Percentiles rank a stretch among this genome's conserved stretches.
These are phyloP conservation scores for Lactifluus pinguis DNA, from an alignment of 768 basidiomycete species.

Conservation along the genomic window DNA sequence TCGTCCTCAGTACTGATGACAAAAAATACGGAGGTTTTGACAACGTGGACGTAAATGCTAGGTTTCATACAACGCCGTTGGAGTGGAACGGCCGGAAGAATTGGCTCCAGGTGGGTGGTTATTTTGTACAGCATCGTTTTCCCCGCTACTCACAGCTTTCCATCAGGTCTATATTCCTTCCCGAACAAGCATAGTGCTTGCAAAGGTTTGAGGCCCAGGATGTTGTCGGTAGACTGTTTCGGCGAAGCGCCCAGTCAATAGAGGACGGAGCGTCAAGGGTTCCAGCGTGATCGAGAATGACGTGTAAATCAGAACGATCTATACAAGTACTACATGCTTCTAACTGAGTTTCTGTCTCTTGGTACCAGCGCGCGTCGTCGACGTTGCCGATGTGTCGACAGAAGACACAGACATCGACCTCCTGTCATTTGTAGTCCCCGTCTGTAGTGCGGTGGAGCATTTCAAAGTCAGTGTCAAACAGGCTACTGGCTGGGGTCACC, in stretches of 20 bases:
- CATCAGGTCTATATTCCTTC: slow-evolving; percentile 61
- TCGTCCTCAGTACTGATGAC: slow-evolving; percentile 80
- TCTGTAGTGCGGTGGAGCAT: neutral
- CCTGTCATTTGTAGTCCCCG: slow-evolving; percentile 27
- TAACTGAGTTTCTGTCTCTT: slow-evolving; percentile 19
- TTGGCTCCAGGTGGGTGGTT: slow-evolving; percentile 60
- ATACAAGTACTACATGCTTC: slow-evolving; percentile 7
- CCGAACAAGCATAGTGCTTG: slow-evolving; percentile 58
- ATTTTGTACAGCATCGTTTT: neutral
- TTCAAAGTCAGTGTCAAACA: slow-evolving; percentile 10
- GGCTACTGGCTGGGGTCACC: neutral
- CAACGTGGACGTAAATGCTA: slow-evolving; percentile 54
- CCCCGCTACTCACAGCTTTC: neutral
- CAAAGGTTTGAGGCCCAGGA: slow-evolving; percentile 26
- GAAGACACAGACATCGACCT: slow-evolving; percentile 71
- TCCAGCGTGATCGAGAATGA: neutral
- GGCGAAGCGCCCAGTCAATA: neutral
- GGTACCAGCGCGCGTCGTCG: slow-evolving; percentile 18
- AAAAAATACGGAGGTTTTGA: slow-evolving; percentile 84
- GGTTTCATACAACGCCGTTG: slow-evolving; percentile 73
- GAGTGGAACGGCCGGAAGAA: slow-evolving; percentile 94
- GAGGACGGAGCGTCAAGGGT: neutral
- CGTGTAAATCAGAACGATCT: slow-evolving; percentile 2
- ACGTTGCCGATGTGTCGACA: slow-evolving; percentile 43
- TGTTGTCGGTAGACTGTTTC: neutral